These are phyloP conservation scores for Fusarium guadeloupense DNA, from an alignment of 2,329 filamentous ascomycete genomes.

Conservation along the genomic window DNA sequence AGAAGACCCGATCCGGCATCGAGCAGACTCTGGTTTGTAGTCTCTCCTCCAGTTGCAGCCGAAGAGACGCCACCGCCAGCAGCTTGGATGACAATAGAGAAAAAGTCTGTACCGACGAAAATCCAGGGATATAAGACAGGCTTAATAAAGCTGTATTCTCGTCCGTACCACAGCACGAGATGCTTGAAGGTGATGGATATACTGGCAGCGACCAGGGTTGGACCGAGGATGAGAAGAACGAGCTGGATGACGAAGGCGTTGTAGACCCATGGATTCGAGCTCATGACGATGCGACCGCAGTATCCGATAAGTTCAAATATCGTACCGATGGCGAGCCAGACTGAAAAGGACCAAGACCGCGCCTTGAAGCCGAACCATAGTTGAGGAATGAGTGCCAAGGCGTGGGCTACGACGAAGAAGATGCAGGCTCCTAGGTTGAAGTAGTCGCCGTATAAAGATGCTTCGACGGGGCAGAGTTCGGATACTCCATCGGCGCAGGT, in stretches of 20 bases:
- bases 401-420: slow-evolving; percentile 50
- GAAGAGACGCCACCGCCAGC: slow-evolving; percentile 36
- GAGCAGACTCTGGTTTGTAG: slow-evolving; percentile 8
- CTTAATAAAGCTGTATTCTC: slow-evolving; percentile 48
- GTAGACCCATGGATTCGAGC: slow-evolving; percentile 52
- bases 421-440: slow-evolving; percentile 38
- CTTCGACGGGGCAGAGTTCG: slow-evolving; percentile 33
- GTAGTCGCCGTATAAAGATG: slow-evolving; percentile 39
- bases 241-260: slow-evolving; percentile 54
- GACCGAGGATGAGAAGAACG: slow-evolving; percentile 53
- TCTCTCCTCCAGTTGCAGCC: slow-evolving; percentile 17
- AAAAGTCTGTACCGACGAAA: slow-evolving; percentile 58
- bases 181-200: slow-evolving; percentile 58
- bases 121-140: slow-evolving; percentile 57
- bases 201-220: slow-evolving; percentile 54
- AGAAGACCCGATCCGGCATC: slow-evolving; percentile 31
- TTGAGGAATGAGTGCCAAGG: slow-evolving; percentile 47
- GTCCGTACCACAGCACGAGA: slow-evolving; percentile 54
- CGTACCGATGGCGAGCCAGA: slow-evolving; percentile 49
- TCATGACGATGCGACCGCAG: slow-evolving; percentile 52
- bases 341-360: slow-evolving; percentile 52
- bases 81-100: slow-evolving; percentile 46
- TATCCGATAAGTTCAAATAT: slow-evolving; percentile 55
- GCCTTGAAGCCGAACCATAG: slow-evolving; percentile 46
- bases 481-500: slow-evolving; percentile 24